Conservation (phyloP, 2,329 filamentous ascomycete species). For the Orbilia javanica region DNA sequence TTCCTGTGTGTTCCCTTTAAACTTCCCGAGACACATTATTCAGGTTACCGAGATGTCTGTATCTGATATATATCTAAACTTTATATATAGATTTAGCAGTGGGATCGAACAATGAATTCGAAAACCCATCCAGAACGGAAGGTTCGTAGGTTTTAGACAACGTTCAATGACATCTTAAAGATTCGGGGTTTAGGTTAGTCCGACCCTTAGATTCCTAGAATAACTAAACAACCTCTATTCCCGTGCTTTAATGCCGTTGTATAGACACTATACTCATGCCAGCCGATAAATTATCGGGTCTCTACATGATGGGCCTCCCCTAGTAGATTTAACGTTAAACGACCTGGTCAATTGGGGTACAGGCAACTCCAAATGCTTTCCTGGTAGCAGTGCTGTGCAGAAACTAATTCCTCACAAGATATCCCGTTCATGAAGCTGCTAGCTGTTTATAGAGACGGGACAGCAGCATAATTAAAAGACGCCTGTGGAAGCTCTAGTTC, state of each 20-base stretch:
- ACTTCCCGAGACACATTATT: constrained; percentile 10
- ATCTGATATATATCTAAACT: not conserved
- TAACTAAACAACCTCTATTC: not conserved
- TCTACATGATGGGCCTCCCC: not conserved
- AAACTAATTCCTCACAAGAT: too few species aligned
- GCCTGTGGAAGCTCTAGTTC: not conserved
- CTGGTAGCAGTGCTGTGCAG: too few species aligned
- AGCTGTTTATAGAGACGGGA: not conserved
- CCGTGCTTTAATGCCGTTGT: not conserved
- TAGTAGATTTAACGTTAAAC: not conserved
- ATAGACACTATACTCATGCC: not conserved
- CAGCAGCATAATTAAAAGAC: not conserved
- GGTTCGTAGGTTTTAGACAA: not conserved
- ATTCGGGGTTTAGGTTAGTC: not conserved
- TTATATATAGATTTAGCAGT: not conserved
- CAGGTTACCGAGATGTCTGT: constrained; percentile 11
- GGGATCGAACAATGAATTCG: not conserved
- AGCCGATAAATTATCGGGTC: not conserved
- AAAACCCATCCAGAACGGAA: constrained; percentile 2
- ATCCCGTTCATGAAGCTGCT: too few species aligned
- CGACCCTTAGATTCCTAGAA: not conserved
- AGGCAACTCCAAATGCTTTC: not conserved
- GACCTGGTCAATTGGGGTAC: too few species aligned
- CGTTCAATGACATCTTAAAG: not conserved
- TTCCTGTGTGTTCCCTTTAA: constrained; percentile 16